Evolutionary conservation across 1,139 yeast species (phyloP).

Genomic region (Suhomyces yuchorum): DNA sequence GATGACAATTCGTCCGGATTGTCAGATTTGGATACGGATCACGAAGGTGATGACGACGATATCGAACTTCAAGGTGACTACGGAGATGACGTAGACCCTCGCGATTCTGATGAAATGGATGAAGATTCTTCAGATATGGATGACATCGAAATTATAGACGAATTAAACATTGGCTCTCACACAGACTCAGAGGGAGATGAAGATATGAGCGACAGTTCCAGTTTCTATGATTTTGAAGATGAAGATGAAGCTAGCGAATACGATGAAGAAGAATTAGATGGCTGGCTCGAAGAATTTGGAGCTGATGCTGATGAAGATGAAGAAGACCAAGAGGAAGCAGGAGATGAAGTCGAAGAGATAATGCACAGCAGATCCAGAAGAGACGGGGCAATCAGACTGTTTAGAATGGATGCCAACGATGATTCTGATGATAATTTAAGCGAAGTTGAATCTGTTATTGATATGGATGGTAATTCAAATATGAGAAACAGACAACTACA

Average conservation of each 20-base stretch:
- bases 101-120: constrained; percentile 13
- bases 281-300: constrained; percentile 48
- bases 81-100: constrained; percentile 23
- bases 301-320: constrained; percentile 20
- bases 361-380: constrained; percentile 5
- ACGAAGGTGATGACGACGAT: constrained; percentile 25
- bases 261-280: constrained; percentile 46
- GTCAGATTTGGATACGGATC: constrained; percentile 30
- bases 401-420: constrained; percentile 16
- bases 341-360: constrained; percentile 3
- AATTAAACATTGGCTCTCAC: constrained; percentile 34
- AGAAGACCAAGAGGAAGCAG: constrained; percentile 16
- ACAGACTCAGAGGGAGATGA: constrained; percentile 27
- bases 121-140: constrained; percentile 24
- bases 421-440: constrained; percentile 23
- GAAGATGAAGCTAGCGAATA: constrained; percentile 31
- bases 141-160: constrained; percentile 45
- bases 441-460: constrained; percentile 28
- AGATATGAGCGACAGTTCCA: constrained; percentile 31
- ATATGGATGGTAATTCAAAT: constrained; percentile 17
- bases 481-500: constrained; percentile 9
- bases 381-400: constrained; percentile 3
- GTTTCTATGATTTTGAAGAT: constrained; percentile 34
- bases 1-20: constrained; percentile 28
- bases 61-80: constrained; percentile 30